phyloP scores from a whole-genome alignment of 23 red algal species.

The Agarophyton chilense region DNA sequence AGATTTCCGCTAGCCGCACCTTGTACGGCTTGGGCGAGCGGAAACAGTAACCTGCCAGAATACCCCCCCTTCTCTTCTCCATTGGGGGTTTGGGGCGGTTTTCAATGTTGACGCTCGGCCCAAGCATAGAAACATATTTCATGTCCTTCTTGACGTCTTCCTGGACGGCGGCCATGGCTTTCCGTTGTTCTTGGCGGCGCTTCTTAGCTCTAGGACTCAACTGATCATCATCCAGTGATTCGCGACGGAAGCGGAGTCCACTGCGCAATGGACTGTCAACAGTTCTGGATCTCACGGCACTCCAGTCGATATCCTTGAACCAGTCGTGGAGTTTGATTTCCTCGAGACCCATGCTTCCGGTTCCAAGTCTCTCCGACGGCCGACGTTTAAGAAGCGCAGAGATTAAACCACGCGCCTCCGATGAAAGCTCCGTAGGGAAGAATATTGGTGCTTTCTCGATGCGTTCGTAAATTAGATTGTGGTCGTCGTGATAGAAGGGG shows the following conservation, averaged over 20 bases:
- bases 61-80: slow-evolving; percentile 8
- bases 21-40: neutral
- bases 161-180: slow-evolving; percentile 16
- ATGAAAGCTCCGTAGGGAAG: slow-evolving; percentile 65
- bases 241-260: neutral
- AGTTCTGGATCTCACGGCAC: slow-evolving; percentile 13
- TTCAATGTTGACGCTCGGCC: neutral
- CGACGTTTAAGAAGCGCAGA: slow-evolving; percentile 63
- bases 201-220: neutral
- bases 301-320: slow-evolving; percentile 78
- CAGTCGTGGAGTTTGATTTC: slow-evolving; percentile 78
- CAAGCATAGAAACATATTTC: neutral
- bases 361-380: slow-evolving; percentile 67
- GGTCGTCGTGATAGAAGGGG: slow-evolving; percentile 80
- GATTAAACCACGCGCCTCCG: slow-evolving; percentile 60
- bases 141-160: slow-evolving; percentile 8
- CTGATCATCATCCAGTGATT: neutral
- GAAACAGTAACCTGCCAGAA: slow-evolving; percentile 23
- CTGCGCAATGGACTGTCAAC: slow-evolving; percentile 3
- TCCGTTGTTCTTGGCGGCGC: slow-evolving; percentile 1
- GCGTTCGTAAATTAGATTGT: slow-evolving; percentile 75
- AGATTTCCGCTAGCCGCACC: too few relatives aligned
- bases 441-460: slow-evolving; percentile 80
- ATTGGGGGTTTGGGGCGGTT: neutral
- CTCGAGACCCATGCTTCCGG: slow-evolving; percentile 57